Percentiles rank a stretch among this genome's conserved stretches.
Conservation (phyloP, 2,329 filamentous ascomycete genomes). For the Macroventuria anomochaeta region DNA sequence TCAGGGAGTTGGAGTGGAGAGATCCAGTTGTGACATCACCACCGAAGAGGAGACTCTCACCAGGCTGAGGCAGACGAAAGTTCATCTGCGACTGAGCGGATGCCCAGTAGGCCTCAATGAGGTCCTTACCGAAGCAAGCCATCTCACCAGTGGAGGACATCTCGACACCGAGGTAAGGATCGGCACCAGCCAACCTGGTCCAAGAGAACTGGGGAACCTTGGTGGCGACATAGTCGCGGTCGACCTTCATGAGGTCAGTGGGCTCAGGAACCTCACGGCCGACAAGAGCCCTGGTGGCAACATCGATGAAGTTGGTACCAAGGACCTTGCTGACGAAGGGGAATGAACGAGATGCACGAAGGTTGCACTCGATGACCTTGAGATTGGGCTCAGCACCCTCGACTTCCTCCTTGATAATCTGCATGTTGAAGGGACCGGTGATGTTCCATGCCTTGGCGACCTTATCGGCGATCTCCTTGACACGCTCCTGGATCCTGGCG, state of each 20-base stretch:
- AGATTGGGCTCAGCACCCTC: slow-evolving; percentile 77
- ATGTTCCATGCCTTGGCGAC: slow-evolving; percentile 97
- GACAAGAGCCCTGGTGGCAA: slow-evolving; percentile 90
- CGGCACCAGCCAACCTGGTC: slow-evolving; percentile 95
- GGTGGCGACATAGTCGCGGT: slow-evolving; percentile 92
- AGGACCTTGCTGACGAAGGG: slow-evolving; percentile 98
- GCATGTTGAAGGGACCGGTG: slow-evolving; percentile 99
- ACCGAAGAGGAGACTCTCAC: slow-evolving; percentile 93
- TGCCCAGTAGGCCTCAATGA: slow-evolving; percentile 97
- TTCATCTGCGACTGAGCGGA: slow-evolving; percentile 98
- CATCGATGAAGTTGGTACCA: slow-evolving; percentile 94
- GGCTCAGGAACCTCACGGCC: slow-evolving; percentile 84
- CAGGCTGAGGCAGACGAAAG: slow-evolving; percentile 94
- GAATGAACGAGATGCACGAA: slow-evolving; percentile 96
- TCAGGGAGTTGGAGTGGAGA: slow-evolving; percentile 67
- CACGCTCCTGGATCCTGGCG: slow-evolving; percentile 75
- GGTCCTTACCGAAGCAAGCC: slow-evolving; percentile 95
- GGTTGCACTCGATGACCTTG: slow-evolving; percentile 98
- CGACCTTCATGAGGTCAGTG: slow-evolving; percentile 83
- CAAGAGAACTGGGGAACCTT: slow-evolving; percentile 99
- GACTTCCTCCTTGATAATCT: slow-evolving; percentile 92
- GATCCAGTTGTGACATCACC: slow-evolving; percentile 69
- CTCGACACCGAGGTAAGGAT: slow-evolving; percentile 97
- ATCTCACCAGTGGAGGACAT: slow-evolving; percentile 98
- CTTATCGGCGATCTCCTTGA: slow-evolving; percentile 96